These are phyloP conservation scores for Septoria linicola DNA, from an alignment of 2,329 filamentous ascomycete species.

Conservation along the genomic window DNA sequence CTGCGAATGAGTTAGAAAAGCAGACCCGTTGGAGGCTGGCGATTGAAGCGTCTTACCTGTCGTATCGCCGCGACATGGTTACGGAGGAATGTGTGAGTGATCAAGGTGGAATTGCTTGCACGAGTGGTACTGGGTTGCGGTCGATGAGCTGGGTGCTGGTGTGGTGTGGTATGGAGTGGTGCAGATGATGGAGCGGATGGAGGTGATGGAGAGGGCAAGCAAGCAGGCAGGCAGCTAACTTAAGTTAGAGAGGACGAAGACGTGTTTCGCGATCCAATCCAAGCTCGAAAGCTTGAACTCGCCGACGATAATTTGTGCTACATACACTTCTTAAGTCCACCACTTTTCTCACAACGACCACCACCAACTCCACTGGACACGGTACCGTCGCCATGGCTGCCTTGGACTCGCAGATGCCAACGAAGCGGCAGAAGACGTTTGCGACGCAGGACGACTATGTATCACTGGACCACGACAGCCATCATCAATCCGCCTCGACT, in stretches of 20 bases:
- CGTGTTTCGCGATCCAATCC: too few relatives aligned
- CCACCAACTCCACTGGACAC: background rate
- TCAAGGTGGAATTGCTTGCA: background rate
- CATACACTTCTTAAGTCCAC: too few relatives aligned
- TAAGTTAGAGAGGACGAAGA: too few relatives aligned
- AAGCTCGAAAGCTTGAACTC: too few relatives aligned
- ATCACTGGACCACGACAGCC: conserved; percentile 26
- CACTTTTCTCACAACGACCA: too few relatives aligned
- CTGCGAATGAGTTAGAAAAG: conserved; percentile 12
- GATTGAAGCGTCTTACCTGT: conserved; percentile 23
- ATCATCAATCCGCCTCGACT: background rate
- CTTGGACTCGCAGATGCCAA: conserved; percentile 30
- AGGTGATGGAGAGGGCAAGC: too few relatives aligned
- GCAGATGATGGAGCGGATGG: too few relatives aligned
- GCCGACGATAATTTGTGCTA: too few relatives aligned
- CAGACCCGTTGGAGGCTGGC: too few relatives aligned
- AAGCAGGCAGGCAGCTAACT: too few relatives aligned
- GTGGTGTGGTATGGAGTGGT: background rate
- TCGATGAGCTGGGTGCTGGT: conserved; percentile 2
- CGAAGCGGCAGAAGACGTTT: conserved; percentile 29
- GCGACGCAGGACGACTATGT: conserved; percentile 31
- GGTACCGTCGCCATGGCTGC: background rate
- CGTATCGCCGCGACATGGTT: conserved; percentile 39
- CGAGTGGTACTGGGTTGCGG: too few relatives aligned
- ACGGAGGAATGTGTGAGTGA: background rate